These are phyloP conservation scores for Diaporthe capsici DNA, from an alignment of 2,329 filamentous ascomycete species.

Conservation along the genomic window DNA sequence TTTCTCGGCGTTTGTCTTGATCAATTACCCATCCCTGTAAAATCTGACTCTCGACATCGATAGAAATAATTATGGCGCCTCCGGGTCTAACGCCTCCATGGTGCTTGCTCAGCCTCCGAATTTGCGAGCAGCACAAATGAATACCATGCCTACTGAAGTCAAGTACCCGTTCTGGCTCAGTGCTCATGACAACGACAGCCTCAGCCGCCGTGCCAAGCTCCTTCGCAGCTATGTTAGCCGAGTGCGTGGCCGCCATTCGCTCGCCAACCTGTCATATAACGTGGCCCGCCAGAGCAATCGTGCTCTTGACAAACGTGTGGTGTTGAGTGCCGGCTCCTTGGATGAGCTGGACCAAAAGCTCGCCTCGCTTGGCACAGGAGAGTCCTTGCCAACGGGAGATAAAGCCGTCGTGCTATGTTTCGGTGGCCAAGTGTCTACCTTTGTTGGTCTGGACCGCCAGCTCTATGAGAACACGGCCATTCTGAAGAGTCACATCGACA, in stretches of 20 bases:
- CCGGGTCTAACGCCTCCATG: constrained; percentile 49
- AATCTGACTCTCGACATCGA: background rate
- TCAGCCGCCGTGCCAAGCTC: background rate
- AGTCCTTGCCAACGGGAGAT: background rate
- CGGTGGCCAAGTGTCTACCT: constrained; percentile 48
- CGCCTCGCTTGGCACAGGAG: background rate
- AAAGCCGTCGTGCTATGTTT: constrained; percentile 27
- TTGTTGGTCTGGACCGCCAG: constrained; percentile 48
- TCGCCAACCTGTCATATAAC: constrained; percentile 51
- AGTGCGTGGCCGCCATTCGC: background rate
- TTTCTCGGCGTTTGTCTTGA: background rate
- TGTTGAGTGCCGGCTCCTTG: constrained; percentile 48
- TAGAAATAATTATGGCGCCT: constrained; percentile 55
- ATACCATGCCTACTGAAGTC: background rate
- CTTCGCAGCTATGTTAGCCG: background rate
- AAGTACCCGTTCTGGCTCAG: constrained; percentile 24
- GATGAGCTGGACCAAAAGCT: constrained; percentile 44
- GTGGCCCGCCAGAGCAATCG: constrained; percentile 50
- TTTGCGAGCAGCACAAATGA: constrained; percentile 39
- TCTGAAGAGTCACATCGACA: constrained; percentile 47
- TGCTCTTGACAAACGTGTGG: constrained; percentile 42
- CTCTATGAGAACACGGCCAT: constrained; percentile 49
- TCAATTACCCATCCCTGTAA: too few species aligned
- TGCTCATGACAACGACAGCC: constrained; percentile 8
- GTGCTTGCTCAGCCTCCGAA: constrained; percentile 42